phyloP scores from a whole-genome alignment of 768 basidiomycete genomes.

The Psilocybe sp. region DNA sequence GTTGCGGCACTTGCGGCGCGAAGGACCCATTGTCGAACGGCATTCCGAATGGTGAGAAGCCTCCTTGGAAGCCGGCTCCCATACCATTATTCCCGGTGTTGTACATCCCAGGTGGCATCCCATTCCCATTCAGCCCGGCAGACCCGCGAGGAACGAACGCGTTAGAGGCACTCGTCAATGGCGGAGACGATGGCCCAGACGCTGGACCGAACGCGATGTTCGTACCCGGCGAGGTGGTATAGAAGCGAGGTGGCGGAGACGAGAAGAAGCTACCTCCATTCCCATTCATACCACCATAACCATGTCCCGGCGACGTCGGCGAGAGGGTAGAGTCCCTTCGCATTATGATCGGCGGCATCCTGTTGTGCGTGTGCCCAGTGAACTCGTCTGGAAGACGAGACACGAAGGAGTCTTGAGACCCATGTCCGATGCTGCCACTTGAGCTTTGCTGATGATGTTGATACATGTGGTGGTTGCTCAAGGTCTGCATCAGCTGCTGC shows the following conservation, averaged over 20 bases:
- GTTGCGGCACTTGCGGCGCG: conserved; percentile 5
- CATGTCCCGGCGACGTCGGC: conserved; percentile 8
- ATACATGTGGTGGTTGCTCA: conserved; percentile 21
- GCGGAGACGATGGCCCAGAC: conserved; percentile 19
- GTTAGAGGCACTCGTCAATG: conserved; percentile 28
- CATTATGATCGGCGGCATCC: conserved; percentile 12
- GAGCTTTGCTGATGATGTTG: conserved; percentile 10
- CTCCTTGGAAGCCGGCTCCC: conserved; percentile 4
- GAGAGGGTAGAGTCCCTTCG: conserved; percentile 17
- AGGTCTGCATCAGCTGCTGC: conserved; percentile 30
- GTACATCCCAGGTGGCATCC: conserved; percentile 2
- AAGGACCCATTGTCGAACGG: conserved; percentile 7
- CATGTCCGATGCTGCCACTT: not conserved
- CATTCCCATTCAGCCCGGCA: not conserved
- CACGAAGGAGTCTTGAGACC: conserved; percentile 13
- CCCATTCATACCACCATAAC: conserved; percentile 23
- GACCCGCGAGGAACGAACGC: conserved; percentile 33
- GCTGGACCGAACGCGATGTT: conserved; percentile 22
- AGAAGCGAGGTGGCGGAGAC: conserved; percentile 46
- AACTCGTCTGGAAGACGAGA: conserved; percentile 20
- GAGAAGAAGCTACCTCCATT: conserved; percentile 32
- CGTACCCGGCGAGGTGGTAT: conserved; percentile 34
- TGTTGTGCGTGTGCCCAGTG: conserved; percentile 9
- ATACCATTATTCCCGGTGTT: conserved; percentile 1
- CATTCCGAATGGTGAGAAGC: conserved; percentile 20